These are phyloP conservation scores for Phtheirospermum japonicum DNA, from an alignment of 257 asterid genomes.

Conservation along the genomic window DNA sequence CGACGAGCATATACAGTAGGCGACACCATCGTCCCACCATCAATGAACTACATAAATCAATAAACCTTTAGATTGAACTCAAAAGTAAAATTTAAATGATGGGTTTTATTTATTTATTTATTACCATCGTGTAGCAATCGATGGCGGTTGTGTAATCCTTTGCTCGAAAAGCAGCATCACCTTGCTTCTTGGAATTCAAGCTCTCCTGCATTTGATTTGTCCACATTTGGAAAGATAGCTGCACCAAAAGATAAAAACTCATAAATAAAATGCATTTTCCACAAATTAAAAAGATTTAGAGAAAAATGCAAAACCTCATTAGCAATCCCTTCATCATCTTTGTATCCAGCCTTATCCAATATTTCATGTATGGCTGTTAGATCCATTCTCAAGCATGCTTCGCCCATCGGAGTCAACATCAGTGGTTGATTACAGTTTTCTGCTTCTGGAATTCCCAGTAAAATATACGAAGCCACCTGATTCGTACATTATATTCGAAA, in stretches of 20 bases:
- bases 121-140: conserved; percentile 76
- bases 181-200: conserved; percentile 82
- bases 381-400: conserved; percentile 93
- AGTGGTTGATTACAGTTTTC: conserved; percentile 29
- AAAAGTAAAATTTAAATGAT: background rate
- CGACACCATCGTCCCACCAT: conserved; percentile 87
- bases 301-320: conserved; percentile 57
- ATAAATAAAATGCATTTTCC: background rate
- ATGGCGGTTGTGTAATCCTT: conserved; percentile 79
- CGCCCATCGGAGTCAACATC: conserved; percentile 77
- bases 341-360: conserved; percentile 75
- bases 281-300: background rate
- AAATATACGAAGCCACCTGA: conserved; percentile 80
- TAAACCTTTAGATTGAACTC: too few species aligned
- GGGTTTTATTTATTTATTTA: too few species aligned
- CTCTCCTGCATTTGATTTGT: conserved; percentile 96
- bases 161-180: conserved; percentile 90
- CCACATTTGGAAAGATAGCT: conserved; percentile 98
- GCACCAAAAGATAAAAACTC: conserved; percentile 32
- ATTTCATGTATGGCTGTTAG: conserved; percentile 84
- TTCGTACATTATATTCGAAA: conserved; percentile 1
- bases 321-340: conserved; percentile 88
- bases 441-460: conserved; percentile 71
- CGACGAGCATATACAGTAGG: conserved; percentile 81
- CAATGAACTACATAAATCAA: conserved; percentile 53